Conservation (phyloP, 768 basidiomycete genomes). For the Russula dissimulans region DNA sequence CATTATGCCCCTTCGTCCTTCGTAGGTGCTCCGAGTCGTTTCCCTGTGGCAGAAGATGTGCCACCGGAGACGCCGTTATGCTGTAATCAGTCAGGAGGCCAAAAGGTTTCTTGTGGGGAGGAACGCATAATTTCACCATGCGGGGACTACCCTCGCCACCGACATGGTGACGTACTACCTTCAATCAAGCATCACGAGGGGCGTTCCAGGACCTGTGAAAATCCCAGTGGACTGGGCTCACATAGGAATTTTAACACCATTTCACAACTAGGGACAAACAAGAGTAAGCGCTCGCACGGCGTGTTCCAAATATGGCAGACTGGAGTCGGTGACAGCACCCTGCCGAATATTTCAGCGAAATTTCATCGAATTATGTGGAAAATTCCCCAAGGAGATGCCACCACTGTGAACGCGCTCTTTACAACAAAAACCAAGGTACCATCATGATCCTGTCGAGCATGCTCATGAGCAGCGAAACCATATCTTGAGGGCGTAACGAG, state of each 20-base stretch:
- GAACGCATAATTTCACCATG: neutral
- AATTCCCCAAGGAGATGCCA: slow-evolving; percentile 8
- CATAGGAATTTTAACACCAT: neutral
- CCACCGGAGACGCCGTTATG: neutral
- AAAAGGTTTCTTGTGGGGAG: neutral
- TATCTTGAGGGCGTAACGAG: neutral
- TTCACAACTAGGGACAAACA: neutral
- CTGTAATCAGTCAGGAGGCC: neutral
- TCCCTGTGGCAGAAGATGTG: neutral
- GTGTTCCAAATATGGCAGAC: neutral
- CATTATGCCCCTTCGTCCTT: neutral
- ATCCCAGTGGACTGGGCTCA: neutral
- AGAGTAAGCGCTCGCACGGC: neutral
- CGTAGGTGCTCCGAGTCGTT: neutral
- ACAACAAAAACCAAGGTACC: slow-evolving; percentile 5
- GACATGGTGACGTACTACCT: neutral
- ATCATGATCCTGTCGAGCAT: neutral
- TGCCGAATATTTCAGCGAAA: neutral
- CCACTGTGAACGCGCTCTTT: neutral
- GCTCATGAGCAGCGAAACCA: neutral
- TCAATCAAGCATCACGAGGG: neutral
- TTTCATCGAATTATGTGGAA: neutral
- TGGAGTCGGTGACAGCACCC: neutral
- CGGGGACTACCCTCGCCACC: neutral
- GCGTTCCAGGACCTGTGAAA: neutral